Evolutionary conservation across 2,329 filamentous ascomycete genomes (phyloP), one percentile per base, ranked within the genome.

Genomic region (Colletotrichum viniferum): DNA sequence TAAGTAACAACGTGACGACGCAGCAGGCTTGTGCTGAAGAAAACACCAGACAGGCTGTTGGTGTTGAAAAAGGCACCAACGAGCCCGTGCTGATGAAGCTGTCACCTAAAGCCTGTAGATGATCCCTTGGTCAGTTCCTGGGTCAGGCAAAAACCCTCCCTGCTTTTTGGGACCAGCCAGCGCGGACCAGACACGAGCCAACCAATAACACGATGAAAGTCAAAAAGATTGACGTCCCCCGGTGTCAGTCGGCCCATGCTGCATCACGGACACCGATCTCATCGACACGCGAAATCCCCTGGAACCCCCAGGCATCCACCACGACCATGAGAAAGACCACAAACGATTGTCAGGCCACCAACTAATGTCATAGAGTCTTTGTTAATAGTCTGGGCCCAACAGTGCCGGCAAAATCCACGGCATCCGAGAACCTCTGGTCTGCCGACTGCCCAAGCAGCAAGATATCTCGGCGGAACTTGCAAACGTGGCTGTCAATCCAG

Each of bases 231-330:
- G 43, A 52, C 5, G 43, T 52, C n/a, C 43, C 38, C n/a, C 10
- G n/a, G 43, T 52, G 43, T 52, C 43, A 52, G n/a, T 3, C 21
- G 43, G n/a, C n/a, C 43, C 10, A 52, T 52, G 43, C 43, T 24
- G 43, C 43, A 52, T 52, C 43, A 52, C n/a, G 43, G 43, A 52
- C 43, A 52, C 43, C 43, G 43, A 52, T 52, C 43, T 52, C 43
- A 52, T 52, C 43, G n/a, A 52, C 43, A 52, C 43, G 43, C n/a
- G 43, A 2, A 52, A 52, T 52, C n/a, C 43, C 43, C 43, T 52
- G 43, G 43, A 52, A 7, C n/a, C 43, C 43, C 43, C 43, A 52
- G 43, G 2, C 4, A 52, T 52, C 43, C 43, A 52, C 43, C n/a
- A 1, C n/a, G 10, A 13, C 43, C n/a, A 52, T 52, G 43, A 52